Conservation (phyloP, 306 rosid genomes). For the Dicorynia guianensis region DNA sequence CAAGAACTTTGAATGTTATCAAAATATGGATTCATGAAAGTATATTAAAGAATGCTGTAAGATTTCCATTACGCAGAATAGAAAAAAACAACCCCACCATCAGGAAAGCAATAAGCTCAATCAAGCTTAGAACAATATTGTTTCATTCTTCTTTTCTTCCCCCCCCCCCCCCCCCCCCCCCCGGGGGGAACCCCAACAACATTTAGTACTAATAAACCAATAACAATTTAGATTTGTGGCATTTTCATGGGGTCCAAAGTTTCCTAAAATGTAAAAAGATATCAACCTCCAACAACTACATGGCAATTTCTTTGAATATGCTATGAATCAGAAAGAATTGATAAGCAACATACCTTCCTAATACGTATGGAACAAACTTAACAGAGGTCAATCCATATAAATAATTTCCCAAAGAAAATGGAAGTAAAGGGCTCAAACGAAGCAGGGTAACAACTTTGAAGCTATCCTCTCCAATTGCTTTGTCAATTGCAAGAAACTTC, state of each 20-base stretch:
- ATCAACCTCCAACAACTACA: slow-evolving; percentile 1
- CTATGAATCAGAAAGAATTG: background rate
- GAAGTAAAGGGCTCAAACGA: slow-evolving; percentile 97
- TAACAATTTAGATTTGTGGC: background rate
- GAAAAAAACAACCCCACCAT: slow-evolving; percentile 8
- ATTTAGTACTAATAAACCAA: slow-evolving; percentile 27
- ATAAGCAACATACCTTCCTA: slow-evolving; percentile 76
- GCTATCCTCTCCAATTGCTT: slow-evolving; percentile 94
- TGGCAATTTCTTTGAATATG: background rate
- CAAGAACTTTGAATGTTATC: background rate
- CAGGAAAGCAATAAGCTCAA: slow-evolving; percentile 6
- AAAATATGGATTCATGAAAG: background rate
- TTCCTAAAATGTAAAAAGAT: slow-evolving; percentile 1
- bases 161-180: no score
- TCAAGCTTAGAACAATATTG: background rate
- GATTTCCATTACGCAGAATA: background rate
- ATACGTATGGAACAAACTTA: slow-evolving; percentile 87
- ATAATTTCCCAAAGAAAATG: slow-evolving; percentile 94
- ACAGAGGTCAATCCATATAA: slow-evolving; percentile 96
- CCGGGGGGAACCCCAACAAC: no score
- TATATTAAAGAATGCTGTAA: background rate
- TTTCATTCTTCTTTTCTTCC: background rate
- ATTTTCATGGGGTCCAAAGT: slow-evolving; percentile 13
- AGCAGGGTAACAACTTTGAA: slow-evolving; percentile 95
- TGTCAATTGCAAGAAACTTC: slow-evolving; percentile 94